Percentiles rank a stretch among this genome's conserved stretches.
These are phyloP conservation scores for Diplogelasinospora grovesii DNA, from an alignment of 495 filamentous ascomycete species.

Conservation along the genomic window DNA sequence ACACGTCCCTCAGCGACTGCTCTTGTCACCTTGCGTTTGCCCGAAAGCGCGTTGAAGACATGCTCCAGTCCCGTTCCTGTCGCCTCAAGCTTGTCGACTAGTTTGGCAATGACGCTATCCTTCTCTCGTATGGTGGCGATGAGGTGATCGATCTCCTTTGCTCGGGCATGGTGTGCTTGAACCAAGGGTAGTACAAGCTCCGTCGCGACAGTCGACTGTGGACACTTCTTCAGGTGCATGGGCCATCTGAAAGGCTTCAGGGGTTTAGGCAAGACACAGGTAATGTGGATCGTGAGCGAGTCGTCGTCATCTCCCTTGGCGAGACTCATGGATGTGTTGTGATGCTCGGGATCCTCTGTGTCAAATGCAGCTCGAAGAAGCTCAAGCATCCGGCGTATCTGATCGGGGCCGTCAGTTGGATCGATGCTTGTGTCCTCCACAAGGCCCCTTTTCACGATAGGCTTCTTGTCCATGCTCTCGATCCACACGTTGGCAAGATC, in stretches of 20 bases:
- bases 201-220: slow-evolving; percentile 47
- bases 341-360: slow-evolving; percentile 27
- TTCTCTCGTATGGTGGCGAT: slow-evolving; percentile 61
- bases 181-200: slow-evolving; percentile 67
- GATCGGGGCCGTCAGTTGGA: slow-evolving; percentile 65
- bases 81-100: slow-evolving; percentile 72
- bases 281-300: slow-evolving; percentile 52
- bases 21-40: slow-evolving; percentile 41
- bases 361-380: slow-evolving; percentile 63
- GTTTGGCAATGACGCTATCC: slow-evolving; percentile 66
- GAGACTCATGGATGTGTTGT: slow-evolving; percentile 31
- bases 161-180: slow-evolving; percentile 46
- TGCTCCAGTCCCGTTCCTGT: slow-evolving; percentile 59
- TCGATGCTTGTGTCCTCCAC: slow-evolving; percentile 73
- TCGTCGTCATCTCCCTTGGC: slow-evolving; percentile 21
- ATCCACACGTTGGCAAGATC: slow-evolving; percentile 85
- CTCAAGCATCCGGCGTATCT: slow-evolving; percentile 63
- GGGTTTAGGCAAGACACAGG: slow-evolving; percentile 57
- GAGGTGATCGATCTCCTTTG: slow-evolving; percentile 47
- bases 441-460: slow-evolving; percentile 60
- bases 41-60: slow-evolving; percentile 60
- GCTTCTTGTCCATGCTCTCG: slow-evolving; percentile 56
- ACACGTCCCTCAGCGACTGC: slow-evolving; percentile 44
- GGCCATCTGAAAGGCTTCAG: slow-evolving; percentile 66
- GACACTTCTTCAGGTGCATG: slow-evolving; percentile 49